These are phyloP conservation scores for Nemania diffusa DNA, from an alignment of 2,329 filamentous ascomycete species.

Conservation along the genomic window DNA sequence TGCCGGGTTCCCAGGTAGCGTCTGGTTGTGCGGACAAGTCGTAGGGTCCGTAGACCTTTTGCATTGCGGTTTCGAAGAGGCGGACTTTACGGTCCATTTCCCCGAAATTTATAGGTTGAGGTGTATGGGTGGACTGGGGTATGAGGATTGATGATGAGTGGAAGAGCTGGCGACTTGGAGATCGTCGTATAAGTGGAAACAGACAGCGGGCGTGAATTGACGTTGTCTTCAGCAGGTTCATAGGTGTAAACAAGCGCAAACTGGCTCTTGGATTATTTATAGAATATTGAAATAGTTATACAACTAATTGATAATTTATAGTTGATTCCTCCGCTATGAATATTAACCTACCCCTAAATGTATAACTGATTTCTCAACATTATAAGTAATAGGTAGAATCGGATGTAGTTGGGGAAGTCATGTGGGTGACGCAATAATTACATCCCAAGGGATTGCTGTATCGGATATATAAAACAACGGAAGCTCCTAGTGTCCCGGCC, in stretches of 20 bases:
- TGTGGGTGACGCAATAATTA: conserved; percentile 30
- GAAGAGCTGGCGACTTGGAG: neutral
- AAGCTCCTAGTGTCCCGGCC: no score
- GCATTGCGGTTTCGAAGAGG: conserved; percentile 21
- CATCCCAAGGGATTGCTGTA: no score
- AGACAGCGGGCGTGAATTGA: neutral
- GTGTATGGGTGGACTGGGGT: neutral
- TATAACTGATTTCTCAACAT: no score
- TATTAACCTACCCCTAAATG: no score
- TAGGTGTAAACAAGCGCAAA: neutral
- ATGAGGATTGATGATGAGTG: conserved; percentile 1
- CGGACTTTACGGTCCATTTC: conserved; percentile 8
- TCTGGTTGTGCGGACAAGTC: conserved; percentile 16
- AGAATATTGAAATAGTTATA: neutral
- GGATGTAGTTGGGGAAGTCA: conserved; percentile 12
- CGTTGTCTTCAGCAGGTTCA: neutral
- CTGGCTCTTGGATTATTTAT: no score
- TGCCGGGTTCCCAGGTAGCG: conserved; percentile 16
- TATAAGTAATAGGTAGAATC: neutral
- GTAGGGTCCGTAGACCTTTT: conserved; percentile 25
- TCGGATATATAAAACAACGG: no score
- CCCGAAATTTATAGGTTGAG: neutral
- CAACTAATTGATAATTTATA: neutral
- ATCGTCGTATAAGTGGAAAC: neutral
- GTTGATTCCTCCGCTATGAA: no score